Base-by-base conservation (phyloP, 805 yeast genomes). In the Metahyphopichia silvanorum region DNA sequence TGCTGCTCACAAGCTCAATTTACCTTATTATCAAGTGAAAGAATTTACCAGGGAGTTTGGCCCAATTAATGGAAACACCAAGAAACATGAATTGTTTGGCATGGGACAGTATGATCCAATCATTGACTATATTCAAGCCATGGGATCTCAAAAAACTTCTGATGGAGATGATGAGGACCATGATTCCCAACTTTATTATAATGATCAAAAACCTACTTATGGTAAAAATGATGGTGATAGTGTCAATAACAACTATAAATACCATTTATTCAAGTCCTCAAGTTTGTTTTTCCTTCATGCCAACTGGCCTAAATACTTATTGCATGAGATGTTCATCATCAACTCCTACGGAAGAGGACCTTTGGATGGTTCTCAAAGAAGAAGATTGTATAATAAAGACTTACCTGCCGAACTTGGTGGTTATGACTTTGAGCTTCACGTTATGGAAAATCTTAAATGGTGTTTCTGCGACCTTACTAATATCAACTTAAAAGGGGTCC, bases 91-190 rank as follows among this genome's bases (percentile, higher is more conserved):
- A 28, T 44, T 47, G 14, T 57, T 46, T 29, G 66, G 53, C 5
- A 59, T 61, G 66, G 67, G 64, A 10, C 67, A 60, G 35, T 60
- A 57, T 36, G 63, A 61, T 39, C 66, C 67, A 12, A 47, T 56
- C 7, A 34, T 60, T 21, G 66, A 62, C 39, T 52, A 38, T 33
- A 34, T 46, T 17, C 55, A 51, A 38, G 35, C 42, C 12, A 33
- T 14, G 40, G 37, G n/a, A 36, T 51, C 39, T 51, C 51, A 29
- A 51, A 51, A 32, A 47, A 39, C n/a, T n/a, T n/a, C n/a, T n/a
- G 18, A 38, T 49, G 58, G 51, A 31, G 49, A 21, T 16, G 22
- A 33, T 8, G 43, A 43, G 22, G 37, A 28, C 12, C 24, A 22
- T n/a, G 15, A 27, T 8, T 31, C 18, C 6, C 15, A 14, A 5